phyloP scores from a whole-genome alignment of 345 rosid genomes.

The Citrus unshiu region DNA sequence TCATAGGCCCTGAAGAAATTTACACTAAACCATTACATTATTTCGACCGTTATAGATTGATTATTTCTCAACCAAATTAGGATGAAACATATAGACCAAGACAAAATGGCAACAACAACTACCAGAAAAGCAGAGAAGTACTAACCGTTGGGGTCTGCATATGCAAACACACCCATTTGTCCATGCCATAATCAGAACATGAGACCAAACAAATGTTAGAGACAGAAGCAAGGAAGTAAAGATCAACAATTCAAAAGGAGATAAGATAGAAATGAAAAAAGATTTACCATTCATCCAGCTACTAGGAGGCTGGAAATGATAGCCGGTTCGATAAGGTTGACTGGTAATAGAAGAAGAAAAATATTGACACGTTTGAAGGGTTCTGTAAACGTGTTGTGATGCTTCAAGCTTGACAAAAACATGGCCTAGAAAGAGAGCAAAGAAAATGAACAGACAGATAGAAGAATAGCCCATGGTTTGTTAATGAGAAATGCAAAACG shows the following conservation, averaged over 20 bases:
- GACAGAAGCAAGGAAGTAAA: neutral
- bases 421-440: slow-evolving; percentile 34
- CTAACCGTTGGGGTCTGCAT: slow-evolving; percentile 76
- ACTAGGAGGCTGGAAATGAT: slow-evolving; percentile 65
- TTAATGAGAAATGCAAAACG: too few relatives aligned
- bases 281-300: slow-evolving; percentile 67
- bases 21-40: neutral
- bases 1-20: slow-evolving; percentile 42
- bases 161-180: slow-evolving; percentile 7
- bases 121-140: neutral
- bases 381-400: slow-evolving; percentile 36
- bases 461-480: slow-evolving; percentile 2
- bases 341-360: neutral
- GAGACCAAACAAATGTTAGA: slow-evolving; percentile 11
- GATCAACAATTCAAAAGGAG: too few relatives aligned
- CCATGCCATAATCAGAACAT: slow-evolving; percentile 8
- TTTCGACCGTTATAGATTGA: neutral
- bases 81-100: too few relatives aligned
- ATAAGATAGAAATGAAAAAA: neutral
- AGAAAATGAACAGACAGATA: slow-evolving; percentile 20
- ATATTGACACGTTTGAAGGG: slow-evolving; percentile 12
- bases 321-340: slow-evolving; percentile 66
- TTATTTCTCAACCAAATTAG: too few relatives aligned
- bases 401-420: slow-evolving; percentile 40
- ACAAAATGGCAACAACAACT: too few relatives aligned